Base-by-base conservation (phyloP, 192 early-diverging fungal species). In the Backusella australiensis region DNA sequence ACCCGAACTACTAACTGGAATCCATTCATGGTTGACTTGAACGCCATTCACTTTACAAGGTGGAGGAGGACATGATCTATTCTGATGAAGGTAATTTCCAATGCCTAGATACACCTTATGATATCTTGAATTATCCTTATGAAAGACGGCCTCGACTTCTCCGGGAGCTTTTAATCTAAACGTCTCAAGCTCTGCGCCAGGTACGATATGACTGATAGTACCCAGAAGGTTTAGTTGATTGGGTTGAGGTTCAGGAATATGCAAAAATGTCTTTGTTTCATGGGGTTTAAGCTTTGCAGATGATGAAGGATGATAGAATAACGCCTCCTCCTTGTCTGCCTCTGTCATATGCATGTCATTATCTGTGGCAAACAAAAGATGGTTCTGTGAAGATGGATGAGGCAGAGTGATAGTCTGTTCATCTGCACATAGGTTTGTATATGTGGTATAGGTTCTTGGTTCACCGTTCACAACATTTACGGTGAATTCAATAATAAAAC, bases 261-360 rank as follows among this genome's bases (percentile, higher is more conserved):
- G 75, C 26, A 77, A 23, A 49, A 83, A 80, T 3, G 79, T 80
- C 32, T 72, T 76, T n/a, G 85, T 85, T 69, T 88, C 84, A 67
- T 80, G 85, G 0, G 78, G 7, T 21, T 78, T 70, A 12, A 88
- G 34, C 1, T 53, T 49, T 68, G 80, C 74, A 2, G 74, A 69
- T 0, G 86, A 72, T 5, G 82, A 72, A 19, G 85, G 78, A 3
- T 67, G 77, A 46, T 82, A 85, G 59, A 85, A 88, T 23, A 63
- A 29, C 29, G 56, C 56, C 0, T 74, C 77, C 12, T 73, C 63
- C 11, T 75, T 52, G 15, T 81, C 74, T 32, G 79, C 78, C 26
- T 85, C 52, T 32, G 74, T 56, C 4, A 75, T 73, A 6, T 78
- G 72, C 38, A 66, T 46, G 35, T 56, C 77, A 49, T 56, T 34